Percentiles rank a stretch among this genome's conserved stretches.
phyloP scores from a whole-genome alignment of 2,329 filamentous ascomycete genomes.

The Xylariaceae sp. region DNA sequence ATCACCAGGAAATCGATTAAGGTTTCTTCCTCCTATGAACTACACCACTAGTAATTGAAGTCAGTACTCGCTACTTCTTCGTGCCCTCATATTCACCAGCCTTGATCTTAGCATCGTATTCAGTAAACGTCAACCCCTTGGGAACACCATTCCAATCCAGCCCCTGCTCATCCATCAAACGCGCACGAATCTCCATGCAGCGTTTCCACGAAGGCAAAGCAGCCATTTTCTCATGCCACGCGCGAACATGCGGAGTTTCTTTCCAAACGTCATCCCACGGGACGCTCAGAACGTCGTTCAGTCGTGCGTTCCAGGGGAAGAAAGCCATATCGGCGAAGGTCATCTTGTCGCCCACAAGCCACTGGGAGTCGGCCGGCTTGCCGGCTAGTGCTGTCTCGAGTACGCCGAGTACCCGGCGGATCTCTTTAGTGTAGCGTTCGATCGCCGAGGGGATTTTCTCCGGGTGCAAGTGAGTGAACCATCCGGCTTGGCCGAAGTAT shows the following conservation, averaged over 20 bases:
- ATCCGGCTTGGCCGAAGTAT: not conserved
- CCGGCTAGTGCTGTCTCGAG: not conserved
- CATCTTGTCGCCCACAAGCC: constrained; percentile 19
- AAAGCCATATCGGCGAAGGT: constrained; percentile 17
- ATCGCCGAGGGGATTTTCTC: constrained; percentile 5
- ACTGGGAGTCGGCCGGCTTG: not conserved
- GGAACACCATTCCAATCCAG: not conserved
- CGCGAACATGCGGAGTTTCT: constrained; percentile 23
- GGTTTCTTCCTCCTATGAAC: too few relatives aligned
- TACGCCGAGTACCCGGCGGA: constrained; percentile 1
- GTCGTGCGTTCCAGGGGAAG: constrained; percentile 21
- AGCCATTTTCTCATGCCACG: constrained; percentile 37
- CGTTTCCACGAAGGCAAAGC: constrained; percentile 32
- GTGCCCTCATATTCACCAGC: too few relatives aligned
- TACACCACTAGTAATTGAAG: too few relatives aligned
- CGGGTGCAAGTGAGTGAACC: not conserved
- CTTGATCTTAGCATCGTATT: too few relatives aligned
- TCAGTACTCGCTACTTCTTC: too few relatives aligned
- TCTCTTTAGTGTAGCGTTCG: not conserved
- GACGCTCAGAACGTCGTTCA: constrained; percentile 20
- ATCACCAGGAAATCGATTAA: too few relatives aligned
- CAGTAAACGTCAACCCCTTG: not conserved
- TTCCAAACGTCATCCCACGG: constrained; percentile 25
- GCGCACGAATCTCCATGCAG: constrained; percentile 30
- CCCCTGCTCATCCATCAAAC: constrained; percentile 37